phyloP scores from a whole-genome alignment of 805 yeast genomes.

The Suhomyces prunicola region DNA sequence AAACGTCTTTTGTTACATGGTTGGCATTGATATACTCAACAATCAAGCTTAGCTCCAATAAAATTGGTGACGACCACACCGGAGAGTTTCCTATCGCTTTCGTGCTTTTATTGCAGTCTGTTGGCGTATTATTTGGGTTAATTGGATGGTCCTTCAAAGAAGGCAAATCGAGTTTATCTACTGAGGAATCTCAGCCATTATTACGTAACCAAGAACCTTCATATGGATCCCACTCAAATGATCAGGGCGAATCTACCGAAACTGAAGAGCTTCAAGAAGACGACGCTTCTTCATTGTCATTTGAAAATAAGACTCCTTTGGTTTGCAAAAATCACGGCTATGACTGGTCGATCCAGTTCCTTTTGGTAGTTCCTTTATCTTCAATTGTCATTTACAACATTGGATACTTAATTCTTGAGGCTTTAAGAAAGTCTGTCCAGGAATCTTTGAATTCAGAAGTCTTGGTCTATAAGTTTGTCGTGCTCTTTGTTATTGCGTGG shows the following conservation, averaged over 20 bases:
- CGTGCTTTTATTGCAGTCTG: conserved; percentile 44
- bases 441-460: conserved; percentile 52
- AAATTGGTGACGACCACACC: conserved; percentile 41
- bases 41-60: conserved; percentile 47
- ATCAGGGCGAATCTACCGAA: conserved; percentile 10
- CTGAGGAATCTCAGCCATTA: conserved; percentile 32
- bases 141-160: conserved; percentile 40
- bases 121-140: conserved; percentile 51
- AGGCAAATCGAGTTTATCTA: neutral
- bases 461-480: conserved; percentile 27
- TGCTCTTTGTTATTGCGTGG: conserved; percentile 29
- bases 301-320: conserved; percentile 26
- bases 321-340: conserved; percentile 40
- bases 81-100: conserved; percentile 52
- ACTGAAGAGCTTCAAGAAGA: neutral
- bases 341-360: conserved; percentile 79
- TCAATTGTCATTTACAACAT: conserved; percentile 51
- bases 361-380: conserved; percentile 64
- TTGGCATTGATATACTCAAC: conserved; percentile 41
- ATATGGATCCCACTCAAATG: conserved; percentile 7
- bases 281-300: conserved; percentile 8
- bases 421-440: conserved; percentile 66
- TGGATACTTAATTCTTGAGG: conserved; percentile 59
- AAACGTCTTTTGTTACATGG: conserved; percentile 60
- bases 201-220: conserved; percentile 14